Evolutionary conservation across 306 rosid species (phyloP).

Genomic region (Canavalia gladiata): DNA sequence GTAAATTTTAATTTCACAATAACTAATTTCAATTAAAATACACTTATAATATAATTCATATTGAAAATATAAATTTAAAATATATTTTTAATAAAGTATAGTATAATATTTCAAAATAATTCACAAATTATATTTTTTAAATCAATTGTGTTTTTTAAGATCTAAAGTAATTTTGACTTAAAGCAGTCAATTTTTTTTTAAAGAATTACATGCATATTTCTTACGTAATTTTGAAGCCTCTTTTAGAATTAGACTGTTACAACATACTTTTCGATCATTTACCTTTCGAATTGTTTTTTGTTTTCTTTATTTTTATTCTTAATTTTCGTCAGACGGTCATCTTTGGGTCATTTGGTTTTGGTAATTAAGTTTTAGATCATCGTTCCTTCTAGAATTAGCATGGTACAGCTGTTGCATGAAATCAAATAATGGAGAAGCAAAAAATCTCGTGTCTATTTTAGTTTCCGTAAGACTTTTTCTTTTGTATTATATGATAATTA

Average conservation of each 20-base stretch:
- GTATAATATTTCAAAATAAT: too few relatives aligned
- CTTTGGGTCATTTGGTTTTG: not conserved
- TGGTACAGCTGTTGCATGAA: slow-evolving; percentile 16
- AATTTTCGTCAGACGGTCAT: too few relatives aligned
- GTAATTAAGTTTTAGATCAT: not conserved
- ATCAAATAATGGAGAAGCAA: not conserved
- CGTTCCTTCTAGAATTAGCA: slow-evolving; percentile 23
- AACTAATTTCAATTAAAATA: not conserved
- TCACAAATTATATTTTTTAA: too few relatives aligned
- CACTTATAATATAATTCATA: not conserved
- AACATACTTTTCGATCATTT: not conserved
- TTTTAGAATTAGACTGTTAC: not conserved
- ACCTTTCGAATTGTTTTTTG: not conserved
- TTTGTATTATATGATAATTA: not conserved
- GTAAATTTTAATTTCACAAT: not conserved
- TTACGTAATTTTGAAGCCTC: not conserved
- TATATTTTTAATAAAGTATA: too few relatives aligned
- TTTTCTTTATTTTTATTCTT: not conserved
- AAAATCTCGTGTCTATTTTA: slow-evolving; percentile 7
- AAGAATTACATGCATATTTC: not conserved
- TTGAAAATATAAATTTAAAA: not conserved
- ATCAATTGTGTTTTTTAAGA: too few relatives aligned
- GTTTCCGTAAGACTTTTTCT: not conserved
- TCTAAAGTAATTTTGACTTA: not conserved
- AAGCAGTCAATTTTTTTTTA: not conserved